Conservation (phyloP, 768 basidiomycete genomes). For the Tricholoma bakamatsutake region DNA sequence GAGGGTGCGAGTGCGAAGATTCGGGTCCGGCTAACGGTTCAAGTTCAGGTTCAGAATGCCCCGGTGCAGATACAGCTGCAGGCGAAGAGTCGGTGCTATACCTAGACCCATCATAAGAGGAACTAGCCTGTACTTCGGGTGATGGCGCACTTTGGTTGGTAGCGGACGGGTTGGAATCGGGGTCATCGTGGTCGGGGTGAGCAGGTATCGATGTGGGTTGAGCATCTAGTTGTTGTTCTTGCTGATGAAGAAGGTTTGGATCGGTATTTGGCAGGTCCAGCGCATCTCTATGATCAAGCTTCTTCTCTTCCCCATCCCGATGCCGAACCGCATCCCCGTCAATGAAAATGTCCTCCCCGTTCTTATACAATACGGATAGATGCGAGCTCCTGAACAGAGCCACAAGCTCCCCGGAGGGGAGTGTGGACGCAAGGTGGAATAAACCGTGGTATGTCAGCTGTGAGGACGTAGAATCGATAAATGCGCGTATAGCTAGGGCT, state of each 20-base stretch:
- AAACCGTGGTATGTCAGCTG: conserved; percentile 88
- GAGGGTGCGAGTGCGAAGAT: not conserved
- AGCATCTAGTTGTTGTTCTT: not conserved
- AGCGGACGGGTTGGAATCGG: no score
- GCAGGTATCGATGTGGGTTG: not conserved
- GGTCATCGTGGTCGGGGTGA: no score
- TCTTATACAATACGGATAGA: conserved; percentile 75
- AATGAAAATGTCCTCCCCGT: not conserved
- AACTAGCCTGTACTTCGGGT: not conserved
- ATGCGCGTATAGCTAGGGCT: conserved; percentile 66
- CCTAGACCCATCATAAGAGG: not conserved
- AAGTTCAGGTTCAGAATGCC: not conserved
- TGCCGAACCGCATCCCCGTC: not conserved
- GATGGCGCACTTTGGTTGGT: no score
- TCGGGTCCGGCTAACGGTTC: not conserved
- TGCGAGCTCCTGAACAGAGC: conserved; percentile 91
- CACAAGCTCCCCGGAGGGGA: conserved; percentile 50
- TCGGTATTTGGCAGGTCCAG: no score
- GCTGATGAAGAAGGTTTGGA: no score
- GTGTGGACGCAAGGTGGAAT: conserved; percentile 67
- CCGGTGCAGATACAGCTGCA: not conserved
- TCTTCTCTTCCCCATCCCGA: not conserved
- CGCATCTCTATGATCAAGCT: not conserved
- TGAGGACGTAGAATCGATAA: conserved; percentile 66
- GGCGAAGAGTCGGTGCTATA: not conserved